Conservation (phyloP, 2,329 filamentous ascomycete species). For the Cordyceps pruinosa region DNA sequence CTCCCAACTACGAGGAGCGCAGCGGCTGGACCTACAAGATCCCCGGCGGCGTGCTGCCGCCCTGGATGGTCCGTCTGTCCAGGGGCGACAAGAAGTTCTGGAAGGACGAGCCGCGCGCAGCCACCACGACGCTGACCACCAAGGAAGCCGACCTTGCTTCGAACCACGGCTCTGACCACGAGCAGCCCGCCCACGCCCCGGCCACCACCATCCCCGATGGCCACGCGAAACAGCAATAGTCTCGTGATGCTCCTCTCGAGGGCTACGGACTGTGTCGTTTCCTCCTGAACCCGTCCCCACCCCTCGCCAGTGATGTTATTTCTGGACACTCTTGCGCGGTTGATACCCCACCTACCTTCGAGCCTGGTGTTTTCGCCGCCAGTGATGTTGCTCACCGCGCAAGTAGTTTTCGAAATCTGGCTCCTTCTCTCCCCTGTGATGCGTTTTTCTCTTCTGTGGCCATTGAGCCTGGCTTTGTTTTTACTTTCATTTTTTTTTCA, state of each 20-base stretch:
- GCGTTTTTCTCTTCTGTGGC: no score
- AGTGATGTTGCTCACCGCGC: conserved; percentile 12
- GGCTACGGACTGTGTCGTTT: neutral
- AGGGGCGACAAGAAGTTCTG: conserved; percentile 70
- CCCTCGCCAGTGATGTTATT: conserved; percentile 13
- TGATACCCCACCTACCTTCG: conserved; percentile 7
- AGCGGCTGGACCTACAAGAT: conserved; percentile 76
- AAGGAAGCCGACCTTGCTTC: conserved; percentile 11
- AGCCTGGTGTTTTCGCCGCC: conserved; percentile 6
- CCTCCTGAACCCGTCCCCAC: neutral
- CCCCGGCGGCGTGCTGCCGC: conserved; percentile 66
- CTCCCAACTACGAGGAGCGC: conserved; percentile 67
- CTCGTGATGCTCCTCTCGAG: neutral
- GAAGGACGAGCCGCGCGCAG: conserved; percentile 31
- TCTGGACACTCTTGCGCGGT: conserved; percentile 10
- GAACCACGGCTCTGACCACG: conserved; percentile 7
- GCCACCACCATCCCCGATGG: neutral
- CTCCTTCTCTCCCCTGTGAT: neutral
- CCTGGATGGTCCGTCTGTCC: conserved; percentile 59
- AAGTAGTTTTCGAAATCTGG: conserved; percentile 12
- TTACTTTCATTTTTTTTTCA: neutral
- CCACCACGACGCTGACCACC: neutral
- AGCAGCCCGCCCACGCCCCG: neutral
- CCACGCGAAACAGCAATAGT: neutral
- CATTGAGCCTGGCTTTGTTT: neutral